Evolutionary conservation across 1,284 basidiomycete genomes (phyloP), one percentile per base, ranked within the genome.

Genomic region (Ganoderma meredithae): DNA sequence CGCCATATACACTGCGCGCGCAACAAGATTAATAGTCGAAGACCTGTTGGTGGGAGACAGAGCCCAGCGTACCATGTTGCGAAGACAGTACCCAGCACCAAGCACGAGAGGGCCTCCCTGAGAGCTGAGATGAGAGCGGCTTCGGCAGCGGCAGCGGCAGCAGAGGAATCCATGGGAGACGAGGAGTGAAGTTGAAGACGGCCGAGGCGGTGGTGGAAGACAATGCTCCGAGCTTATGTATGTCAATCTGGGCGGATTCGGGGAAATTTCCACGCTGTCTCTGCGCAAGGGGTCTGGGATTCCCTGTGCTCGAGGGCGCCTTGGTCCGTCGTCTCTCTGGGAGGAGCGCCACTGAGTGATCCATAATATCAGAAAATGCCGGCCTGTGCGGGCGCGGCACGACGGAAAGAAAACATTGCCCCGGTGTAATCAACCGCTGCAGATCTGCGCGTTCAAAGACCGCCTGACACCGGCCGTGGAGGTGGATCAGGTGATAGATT

Each of bases 401-500:
- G 36, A 39, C 36, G 36, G 36, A 36, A 49, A n/a, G 47, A 22
- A 25, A 52, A 52, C 47, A 52, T 52, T 52, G 47, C 47, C 47
- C 47, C 47, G 47, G 47, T 12, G 22, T 25, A 25, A 52, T 52
- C 47, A 27, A 52, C 3, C 12, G 22, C 12, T 52, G n/a, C 22
- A 52, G 47, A 52, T 52, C 22, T 10, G 47, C 47, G 6, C 22
- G 22, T 12, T 27, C 10, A 13, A 52, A 52, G 22, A 52, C 47
- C 47, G 47, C 22, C 47, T 52, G 44, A 47, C 19, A 47, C 6
- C 9, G 6, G n/a, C n/a, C 47, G n/a, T 25, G 22, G n/a, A 49
- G 22, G 47, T 25, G 22, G 22, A 52, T 52, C 47, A 52, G 47
- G n/a, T 52, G 47, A 52, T 22, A 49, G 47, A 52, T 52, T 52